These are phyloP conservation scores for Bromus sterilis DNA, from an alignment of 176 grass and related monocot species.

Conservation along the genomic window DNA sequence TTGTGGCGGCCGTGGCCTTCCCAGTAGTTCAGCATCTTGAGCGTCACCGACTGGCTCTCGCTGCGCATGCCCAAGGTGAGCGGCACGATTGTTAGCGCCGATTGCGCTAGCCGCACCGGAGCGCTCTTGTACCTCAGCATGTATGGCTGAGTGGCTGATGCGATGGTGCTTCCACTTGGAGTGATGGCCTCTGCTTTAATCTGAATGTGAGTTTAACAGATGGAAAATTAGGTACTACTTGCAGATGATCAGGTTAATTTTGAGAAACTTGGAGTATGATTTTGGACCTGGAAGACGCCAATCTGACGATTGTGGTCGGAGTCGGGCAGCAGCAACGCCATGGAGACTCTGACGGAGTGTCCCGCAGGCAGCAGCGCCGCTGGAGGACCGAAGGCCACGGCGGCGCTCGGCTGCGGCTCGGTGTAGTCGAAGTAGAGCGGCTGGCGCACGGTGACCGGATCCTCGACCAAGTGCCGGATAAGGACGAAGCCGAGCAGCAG, in stretches of 20 bases:
- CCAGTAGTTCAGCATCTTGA: constrained; percentile 10
- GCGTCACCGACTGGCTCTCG: constrained; percentile 17
- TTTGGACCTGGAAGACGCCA: constrained; percentile 35
- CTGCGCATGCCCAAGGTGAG: constrained; percentile 12
- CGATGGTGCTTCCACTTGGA: background rate
- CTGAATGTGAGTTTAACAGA: background rate
- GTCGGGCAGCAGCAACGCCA: constrained; percentile 19
- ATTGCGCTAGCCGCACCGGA: constrained; percentile 12
- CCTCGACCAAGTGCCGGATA: constrained; percentile 23
- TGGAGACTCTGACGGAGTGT: constrained; percentile 17
- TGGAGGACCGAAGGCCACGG: background rate
- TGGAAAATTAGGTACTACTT: background rate
- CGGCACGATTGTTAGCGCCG: constrained; percentile 11
- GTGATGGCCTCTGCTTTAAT: constrained; percentile 26
- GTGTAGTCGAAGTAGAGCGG: constrained; percentile 36
- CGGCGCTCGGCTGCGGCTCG: constrained; percentile 17
- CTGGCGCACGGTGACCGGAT: constrained; percentile 22
- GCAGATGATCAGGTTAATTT: background rate
- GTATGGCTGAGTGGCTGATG: constrained; percentile 11
- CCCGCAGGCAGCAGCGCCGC: background rate
- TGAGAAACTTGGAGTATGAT: background rate
- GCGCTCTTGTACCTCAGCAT: constrained; percentile 34
- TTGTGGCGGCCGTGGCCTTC: constrained; percentile 20
- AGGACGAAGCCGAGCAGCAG: constrained; percentile 17
- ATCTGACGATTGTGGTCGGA: constrained; percentile 32